These are phyloP conservation scores for Aureobasidium mangrovei DNA, from an alignment of 2,329 filamentous ascomycete species.

Conservation along the genomic window DNA sequence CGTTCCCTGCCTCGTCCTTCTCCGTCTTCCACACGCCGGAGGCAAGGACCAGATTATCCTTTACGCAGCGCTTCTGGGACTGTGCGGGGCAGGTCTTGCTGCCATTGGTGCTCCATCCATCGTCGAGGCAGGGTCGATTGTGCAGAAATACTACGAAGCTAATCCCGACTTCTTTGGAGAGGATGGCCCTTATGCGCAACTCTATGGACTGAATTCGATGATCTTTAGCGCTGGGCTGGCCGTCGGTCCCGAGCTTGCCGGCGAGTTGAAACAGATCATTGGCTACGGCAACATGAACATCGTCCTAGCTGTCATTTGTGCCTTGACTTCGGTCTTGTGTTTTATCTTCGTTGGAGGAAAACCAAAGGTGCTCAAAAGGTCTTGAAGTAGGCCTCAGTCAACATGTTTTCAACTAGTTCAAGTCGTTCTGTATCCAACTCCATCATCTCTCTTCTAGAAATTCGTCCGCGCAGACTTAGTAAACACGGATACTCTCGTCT, in stretches of 20 bases:
- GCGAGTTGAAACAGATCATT: conserved; percentile 41
- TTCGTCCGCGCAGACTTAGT: too few relatives aligned
- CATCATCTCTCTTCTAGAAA: too few relatives aligned
- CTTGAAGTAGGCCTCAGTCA: too few relatives aligned
- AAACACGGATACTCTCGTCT: too few relatives aligned
- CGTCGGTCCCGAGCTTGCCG: conserved; percentile 50
- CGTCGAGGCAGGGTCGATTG: conserved; percentile 48
- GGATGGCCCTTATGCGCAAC: conserved; percentile 53
- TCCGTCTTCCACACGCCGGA: conserved; percentile 36
- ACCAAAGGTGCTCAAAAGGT: conserved; percentile 16
- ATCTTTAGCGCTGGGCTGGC: conserved; percentile 52
- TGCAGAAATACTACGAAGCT: conserved; percentile 47
- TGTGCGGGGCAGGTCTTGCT: conserved; percentile 45
- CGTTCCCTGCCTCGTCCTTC: conserved; percentile 34
- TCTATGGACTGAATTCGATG: conserved; percentile 58
- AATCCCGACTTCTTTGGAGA: conserved; percentile 49
- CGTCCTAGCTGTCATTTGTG: conserved; percentile 40
- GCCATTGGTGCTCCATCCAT: conserved; percentile 46
- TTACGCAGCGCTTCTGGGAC: conserved; percentile 37
- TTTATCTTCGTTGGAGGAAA: conserved; percentile 40
- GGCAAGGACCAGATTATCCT: conserved; percentile 35
- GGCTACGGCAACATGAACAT: conserved; percentile 53
- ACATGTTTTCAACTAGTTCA: too few relatives aligned
- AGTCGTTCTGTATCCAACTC: too few relatives aligned
- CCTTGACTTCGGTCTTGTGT: conserved; percentile 35